phyloP scores from a whole-genome alignment of 108 stramenopile species.

The Skeletonema costatum region DNA sequence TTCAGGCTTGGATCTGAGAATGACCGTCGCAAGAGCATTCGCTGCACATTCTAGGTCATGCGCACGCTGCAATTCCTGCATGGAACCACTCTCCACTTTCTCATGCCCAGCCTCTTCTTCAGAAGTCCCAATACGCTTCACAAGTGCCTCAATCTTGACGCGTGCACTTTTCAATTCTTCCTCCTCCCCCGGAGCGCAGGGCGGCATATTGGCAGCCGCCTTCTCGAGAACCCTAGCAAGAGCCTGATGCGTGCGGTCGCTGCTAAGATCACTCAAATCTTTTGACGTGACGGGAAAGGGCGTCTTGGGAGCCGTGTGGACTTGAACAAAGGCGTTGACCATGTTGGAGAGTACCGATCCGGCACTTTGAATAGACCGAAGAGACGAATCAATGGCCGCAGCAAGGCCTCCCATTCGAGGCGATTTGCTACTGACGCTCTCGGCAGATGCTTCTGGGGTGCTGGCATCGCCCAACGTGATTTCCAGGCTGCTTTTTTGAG shows the following conservation, averaged over 20 bases:
- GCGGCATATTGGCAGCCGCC: constrained; percentile 44
- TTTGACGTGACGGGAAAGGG: constrained; percentile 42
- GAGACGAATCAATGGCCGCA: constrained; percentile 43
- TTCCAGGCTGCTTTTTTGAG: neutral
- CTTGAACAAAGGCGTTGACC: constrained; percentile 19
- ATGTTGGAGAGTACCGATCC: constrained; percentile 29
- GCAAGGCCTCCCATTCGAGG: constrained; percentile 62
- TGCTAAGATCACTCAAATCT: constrained; percentile 62
- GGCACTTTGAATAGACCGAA: constrained; percentile 45
- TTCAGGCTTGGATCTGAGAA: constrained; percentile 71
- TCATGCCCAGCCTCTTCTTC: constrained; percentile 44
- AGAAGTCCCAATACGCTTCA: constrained; percentile 46
- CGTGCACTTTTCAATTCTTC: constrained; percentile 17
- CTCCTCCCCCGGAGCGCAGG: constrained; percentile 6
- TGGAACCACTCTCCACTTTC: constrained; percentile 35
- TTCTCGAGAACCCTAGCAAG: constrained; percentile 64
- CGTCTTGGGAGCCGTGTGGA: neutral
- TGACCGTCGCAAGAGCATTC: constrained; percentile 62
- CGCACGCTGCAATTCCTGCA: constrained; percentile 20
- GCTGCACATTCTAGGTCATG: constrained; percentile 44
- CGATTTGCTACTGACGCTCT: neutral
- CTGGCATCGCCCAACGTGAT: neutral
- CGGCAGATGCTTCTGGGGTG: neutral
- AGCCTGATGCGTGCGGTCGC: constrained; percentile 62
- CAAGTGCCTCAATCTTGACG: constrained; percentile 56